Evolutionary conservation across 2,329 filamentous ascomycete species (phyloP).

Genomic region (Penicillium sp.): DNA sequence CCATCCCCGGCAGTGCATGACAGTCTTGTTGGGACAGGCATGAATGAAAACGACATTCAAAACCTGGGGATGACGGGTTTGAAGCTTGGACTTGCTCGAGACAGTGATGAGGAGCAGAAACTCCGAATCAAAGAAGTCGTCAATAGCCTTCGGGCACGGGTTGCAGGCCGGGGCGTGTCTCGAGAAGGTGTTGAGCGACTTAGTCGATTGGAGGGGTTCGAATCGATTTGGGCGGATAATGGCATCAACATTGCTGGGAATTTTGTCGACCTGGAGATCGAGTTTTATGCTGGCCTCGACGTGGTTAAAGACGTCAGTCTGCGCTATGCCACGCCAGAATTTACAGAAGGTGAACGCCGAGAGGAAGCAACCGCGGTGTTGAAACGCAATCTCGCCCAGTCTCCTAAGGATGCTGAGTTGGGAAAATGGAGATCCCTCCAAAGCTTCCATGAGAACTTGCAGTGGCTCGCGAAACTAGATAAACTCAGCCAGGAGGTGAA

Average conservation of each 20-base stretch:
- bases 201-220: slow-evolving; percentile 41
- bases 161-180: slow-evolving; percentile 41
- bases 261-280: slow-evolving; percentile 44
- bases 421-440: slow-evolving; percentile 35
- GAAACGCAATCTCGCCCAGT: slow-evolving; percentile 36
- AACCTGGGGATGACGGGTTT: slow-evolving; percentile 36
- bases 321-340: slow-evolving; percentile 40
- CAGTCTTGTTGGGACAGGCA: slow-evolving; percentile 31
- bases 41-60: slow-evolving; percentile 38
- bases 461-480: slow-evolving; percentile 43
- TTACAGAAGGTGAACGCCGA: slow-evolving; percentile 37
- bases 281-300: slow-evolving; percentile 39
- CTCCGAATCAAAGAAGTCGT: slow-evolving; percentile 40
- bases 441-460: slow-evolving; percentile 41
- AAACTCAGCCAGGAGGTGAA: slow-evolving; percentile 42
- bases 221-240: slow-evolving; percentile 45
- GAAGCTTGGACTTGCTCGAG: slow-evolving; percentile 33
- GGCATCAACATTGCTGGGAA: slow-evolving; percentile 44
- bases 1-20: slow-evolving; percentile 38
- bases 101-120: slow-evolving; percentile 40
- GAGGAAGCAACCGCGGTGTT: slow-evolving; percentile 42
- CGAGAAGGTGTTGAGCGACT: slow-evolving; percentile 42
- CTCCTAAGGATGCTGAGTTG: slow-evolving; percentile 27
- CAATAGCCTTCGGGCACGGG: slow-evolving; percentile 36
- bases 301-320: slow-evolving; percentile 41